Base-by-base conservation (phyloP, 2,329 filamentous ascomycete species). In the Sporothrix phasma region DNA sequence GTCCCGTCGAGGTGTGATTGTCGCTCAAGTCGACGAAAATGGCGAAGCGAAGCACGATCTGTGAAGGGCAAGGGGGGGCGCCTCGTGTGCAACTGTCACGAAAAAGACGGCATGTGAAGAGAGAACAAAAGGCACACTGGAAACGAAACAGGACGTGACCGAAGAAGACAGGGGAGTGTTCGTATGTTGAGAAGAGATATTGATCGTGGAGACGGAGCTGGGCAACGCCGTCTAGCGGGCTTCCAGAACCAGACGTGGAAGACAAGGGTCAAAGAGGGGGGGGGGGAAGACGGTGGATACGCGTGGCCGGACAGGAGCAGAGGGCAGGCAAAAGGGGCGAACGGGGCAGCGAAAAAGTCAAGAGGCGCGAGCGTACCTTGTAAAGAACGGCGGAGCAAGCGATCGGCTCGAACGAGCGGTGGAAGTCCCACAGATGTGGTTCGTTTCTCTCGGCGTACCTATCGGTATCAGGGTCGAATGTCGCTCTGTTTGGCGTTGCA, bases 11-110 rank as follows among this genome's bases (percentile, higher is more conserved):
- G 61, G 26, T 56, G 46, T 63, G 37, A 49, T 53, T 39, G 61
- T 11, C 6, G 61, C 37, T 63, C n/a, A 15, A 11, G 61, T 46
- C n/a, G 49, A 54, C 49, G 61, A 63, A 62, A 56, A 63, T 17
- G 15, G 24, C 61, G n/a, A 56, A 49, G n/a, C n/a, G 61, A 39
- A 56, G 45, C 19, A n/a, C 26, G 22, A 41, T 37, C 11, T 29
- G 10, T 56, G 37, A 39, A 11, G 43, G 10, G 29, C 29, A 34
- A 19, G 26, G 15, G 3, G 31, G 19, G 41, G 3, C 15, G 31
- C 11, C n/a, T n/a, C n/a, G n/a, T 37, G n/a, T 24, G 53, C 4
- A 39, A 15, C 29, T 45, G n/a, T n/a, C 13, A 39, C 22, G 11
- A 39, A 22, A 6, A 11, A n/a, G 26, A 19, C 41, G 46, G 5